Conservation (phyloP, 306 rosid species). For the Vigna nakashimae region DNA sequence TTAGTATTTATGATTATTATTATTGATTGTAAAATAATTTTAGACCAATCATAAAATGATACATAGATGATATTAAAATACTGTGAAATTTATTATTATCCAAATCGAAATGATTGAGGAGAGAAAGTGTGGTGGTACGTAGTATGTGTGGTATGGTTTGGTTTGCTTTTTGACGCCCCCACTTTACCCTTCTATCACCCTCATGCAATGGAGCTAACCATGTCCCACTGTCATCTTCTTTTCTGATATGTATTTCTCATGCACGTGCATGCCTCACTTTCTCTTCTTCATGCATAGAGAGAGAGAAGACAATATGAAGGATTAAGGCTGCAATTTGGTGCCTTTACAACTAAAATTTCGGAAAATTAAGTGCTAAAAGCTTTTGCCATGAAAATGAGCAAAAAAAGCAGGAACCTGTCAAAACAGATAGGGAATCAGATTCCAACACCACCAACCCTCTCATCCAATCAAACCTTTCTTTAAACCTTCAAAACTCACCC, state of each 20-base stretch:
- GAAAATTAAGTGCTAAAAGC: conserved; percentile 47
- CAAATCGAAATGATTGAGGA: no score
- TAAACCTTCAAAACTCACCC: conserved; percentile 14
- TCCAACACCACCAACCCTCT: conserved; percentile 57
- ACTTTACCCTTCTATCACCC: conserved; percentile 11
- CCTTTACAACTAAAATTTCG: conserved; percentile 57
- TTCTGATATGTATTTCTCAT: conserved; percentile 52
- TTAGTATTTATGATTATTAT: no score
- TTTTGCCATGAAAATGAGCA: conserved; percentile 60
- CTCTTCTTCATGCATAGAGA: conserved; percentile 22
- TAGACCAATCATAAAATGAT: no score
- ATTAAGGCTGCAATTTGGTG: conserved; percentile 64
- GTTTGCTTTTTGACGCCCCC: conserved; percentile 48
- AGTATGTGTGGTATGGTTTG: neutral
- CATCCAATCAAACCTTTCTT: conserved; percentile 32
- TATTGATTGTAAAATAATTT: no score
- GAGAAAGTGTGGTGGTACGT: neutral
- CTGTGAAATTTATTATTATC: no score
- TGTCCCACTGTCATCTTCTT: conserved; percentile 43
- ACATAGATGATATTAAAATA: no score
- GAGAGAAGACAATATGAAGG: conserved; percentile 24
- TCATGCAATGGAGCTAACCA: conserved; percentile 38
- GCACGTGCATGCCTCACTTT: conserved; percentile 62
- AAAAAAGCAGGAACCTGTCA: conserved; percentile 56
- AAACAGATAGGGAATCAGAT: conserved; percentile 57